Percentiles rank a stretch among this genome's conserved stretches.
Evolutionary conservation across 305 asterid species (phyloP).

Genomic region (Euphrasia arctica): DNA sequence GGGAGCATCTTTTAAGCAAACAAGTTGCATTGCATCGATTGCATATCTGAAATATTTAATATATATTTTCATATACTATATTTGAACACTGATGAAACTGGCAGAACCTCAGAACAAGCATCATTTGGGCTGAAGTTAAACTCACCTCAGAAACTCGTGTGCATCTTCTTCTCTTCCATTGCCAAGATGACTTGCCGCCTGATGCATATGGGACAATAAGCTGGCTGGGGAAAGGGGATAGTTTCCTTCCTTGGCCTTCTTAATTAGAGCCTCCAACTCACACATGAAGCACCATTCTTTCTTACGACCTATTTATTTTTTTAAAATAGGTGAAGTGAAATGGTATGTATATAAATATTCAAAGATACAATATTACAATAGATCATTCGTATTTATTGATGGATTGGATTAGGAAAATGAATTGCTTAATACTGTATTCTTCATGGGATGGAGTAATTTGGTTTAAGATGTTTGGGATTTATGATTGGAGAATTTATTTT

Average conservation of each 20-base stretch:
- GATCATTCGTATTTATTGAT: not conserved
- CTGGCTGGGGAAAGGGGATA: constrained; percentile 59
- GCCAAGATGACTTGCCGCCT: constrained; percentile 60
- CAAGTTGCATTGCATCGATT: constrained; percentile 72
- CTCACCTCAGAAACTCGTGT: constrained; percentile 89
- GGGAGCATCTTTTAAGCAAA: constrained; percentile 60
- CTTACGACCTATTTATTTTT: constrained; percentile 38
- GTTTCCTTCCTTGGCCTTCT: constrained; percentile 49
- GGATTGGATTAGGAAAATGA: not conserved
- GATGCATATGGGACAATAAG: constrained; percentile 58
- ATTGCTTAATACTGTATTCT: not conserved
- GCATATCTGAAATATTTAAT: constrained; percentile 46
- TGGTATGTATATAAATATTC: not conserved
- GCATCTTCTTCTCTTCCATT: constrained; percentile 91
- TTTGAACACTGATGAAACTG: constrained; percentile 5
- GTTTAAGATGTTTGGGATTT: not conserved
- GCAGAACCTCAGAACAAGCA: constrained; percentile 15
- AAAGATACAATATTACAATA: not conserved
- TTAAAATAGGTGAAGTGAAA: constrained; percentile 17
- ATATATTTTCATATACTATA: constrained; percentile 7
- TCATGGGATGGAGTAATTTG: not conserved
- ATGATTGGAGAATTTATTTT: not conserved
- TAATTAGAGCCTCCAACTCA: constrained; percentile 61
- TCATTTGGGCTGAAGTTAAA: constrained; percentile 14
- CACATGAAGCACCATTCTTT: constrained; percentile 81